Evolutionary conservation across 129 eudicot species (phyloP).

Genomic region (Helianthus tuberosus): DNA sequence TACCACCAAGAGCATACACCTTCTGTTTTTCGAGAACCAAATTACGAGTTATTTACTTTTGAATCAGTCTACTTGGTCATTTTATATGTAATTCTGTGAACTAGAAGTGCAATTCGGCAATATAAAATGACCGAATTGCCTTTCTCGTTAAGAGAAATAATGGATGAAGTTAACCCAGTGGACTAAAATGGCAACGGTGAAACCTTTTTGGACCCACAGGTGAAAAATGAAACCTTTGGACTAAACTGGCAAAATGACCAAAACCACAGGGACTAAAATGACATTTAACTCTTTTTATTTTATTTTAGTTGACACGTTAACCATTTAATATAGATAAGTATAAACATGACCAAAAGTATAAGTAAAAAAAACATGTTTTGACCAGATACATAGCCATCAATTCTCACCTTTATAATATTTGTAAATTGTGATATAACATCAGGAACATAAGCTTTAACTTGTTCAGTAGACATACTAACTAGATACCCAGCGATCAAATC

Average conservation of each 20-base stretch:
- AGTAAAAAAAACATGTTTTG: background rate
- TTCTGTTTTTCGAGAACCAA: constrained; percentile 29
- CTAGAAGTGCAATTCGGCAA: too few species aligned
- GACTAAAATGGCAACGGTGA: too few species aligned
- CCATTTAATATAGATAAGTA: background rate
- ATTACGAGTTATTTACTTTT: background rate
- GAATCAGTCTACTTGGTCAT: too few species aligned
- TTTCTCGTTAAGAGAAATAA: too few species aligned
- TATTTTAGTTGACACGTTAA: background rate
- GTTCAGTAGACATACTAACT: constrained; percentile 62
- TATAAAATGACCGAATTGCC: too few species aligned
- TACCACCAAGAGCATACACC: constrained; percentile 60
- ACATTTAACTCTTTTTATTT: background rate
- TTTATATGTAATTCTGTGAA: too few species aligned
- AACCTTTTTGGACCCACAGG: too few species aligned
- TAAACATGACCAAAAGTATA: background rate
- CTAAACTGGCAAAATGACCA: too few species aligned
- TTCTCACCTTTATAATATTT: constrained; percentile 52
- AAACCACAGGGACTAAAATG: too few species aligned
- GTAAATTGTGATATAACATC: constrained; percentile 55
- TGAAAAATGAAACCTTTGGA: too few species aligned
- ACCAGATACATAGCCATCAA: background rate
- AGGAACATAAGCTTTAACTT: constrained; percentile 66
- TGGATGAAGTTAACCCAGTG: too few species aligned
- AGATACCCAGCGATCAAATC: too few species aligned